Conservation (phyloP, 768 basidiomycete genomes). For the Epithele typhae region DNA sequence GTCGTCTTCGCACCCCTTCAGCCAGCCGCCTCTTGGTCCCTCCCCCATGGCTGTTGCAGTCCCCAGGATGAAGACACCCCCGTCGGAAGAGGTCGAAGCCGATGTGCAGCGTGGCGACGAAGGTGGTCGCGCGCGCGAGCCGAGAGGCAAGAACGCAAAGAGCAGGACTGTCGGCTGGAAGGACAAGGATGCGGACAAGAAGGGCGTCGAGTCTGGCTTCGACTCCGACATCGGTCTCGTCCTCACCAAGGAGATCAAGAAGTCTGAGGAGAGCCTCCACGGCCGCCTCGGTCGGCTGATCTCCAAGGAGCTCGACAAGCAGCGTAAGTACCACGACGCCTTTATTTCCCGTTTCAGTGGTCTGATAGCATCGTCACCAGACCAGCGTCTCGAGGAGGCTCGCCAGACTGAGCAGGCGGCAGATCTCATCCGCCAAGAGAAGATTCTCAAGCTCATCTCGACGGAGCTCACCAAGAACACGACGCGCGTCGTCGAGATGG, state of each 20-base stretch:
- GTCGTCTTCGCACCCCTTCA: constrained; percentile 4
- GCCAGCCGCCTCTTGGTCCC: constrained; percentile 15
- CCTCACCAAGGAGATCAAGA: constrained; percentile 73
- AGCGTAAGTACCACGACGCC: constrained; percentile 77
- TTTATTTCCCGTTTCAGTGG: too few relatives aligned
- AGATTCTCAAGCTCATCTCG: constrained; percentile 84
- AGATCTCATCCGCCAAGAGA: constrained; percentile 83
- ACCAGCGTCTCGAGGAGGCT: constrained; percentile 80
- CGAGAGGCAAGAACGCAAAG: constrained; percentile 44
- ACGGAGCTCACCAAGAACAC: constrained; percentile 85
- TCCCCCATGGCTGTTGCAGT: constrained; percentile 17
- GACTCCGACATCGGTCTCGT: constrained; percentile 45
- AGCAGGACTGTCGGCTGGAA: constrained; percentile 62
- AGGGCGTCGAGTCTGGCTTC: constrained; percentile 29
- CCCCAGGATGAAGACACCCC: constrained; percentile 56
- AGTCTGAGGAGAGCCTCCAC: constrained; percentile 78
- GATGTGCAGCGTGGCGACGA: constrained; percentile 64
- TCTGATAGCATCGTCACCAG: constrained; percentile 33
- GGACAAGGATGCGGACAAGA: constrained; percentile 38
- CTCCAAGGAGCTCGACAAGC: constrained; percentile 85
- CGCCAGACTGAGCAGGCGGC: constrained; percentile 73
- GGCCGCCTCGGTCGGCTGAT: constrained; percentile 74
- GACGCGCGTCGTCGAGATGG: constrained; percentile 84
- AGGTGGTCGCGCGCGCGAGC: constrained; percentile 39
- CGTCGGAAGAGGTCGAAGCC: constrained; percentile 69